Base-by-base conservation (phyloP, 495 filamentous ascomycete genomes). In the Annulohypoxylon stygium region DNA sequence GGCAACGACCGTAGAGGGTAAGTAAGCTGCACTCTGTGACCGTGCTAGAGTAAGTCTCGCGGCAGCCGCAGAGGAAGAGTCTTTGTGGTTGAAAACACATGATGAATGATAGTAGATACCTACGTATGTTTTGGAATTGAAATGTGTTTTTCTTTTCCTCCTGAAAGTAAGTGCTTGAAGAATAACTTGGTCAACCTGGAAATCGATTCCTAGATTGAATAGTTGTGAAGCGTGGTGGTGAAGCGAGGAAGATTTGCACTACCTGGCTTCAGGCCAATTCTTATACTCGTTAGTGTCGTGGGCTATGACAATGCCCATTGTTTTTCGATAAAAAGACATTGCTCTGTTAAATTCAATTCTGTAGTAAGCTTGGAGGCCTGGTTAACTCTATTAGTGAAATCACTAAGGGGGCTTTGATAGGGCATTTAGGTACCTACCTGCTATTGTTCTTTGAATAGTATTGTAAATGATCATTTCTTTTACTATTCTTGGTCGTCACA, bases 31-130 rank as follows among this genome's bases (percentile, higher is more conserved):
- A 74, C 3, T 65, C 4, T n/a, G 63, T 63, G 36, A 74, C 23
- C 50, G 70, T 37, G 26, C 67, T 74, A 23, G 66, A 65, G 11
- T 66, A 74, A 37, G 58, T 39, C 12, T 26, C 6, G 23, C 71
- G 71, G 18, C 58, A 41, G 14, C 34, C 57, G 26, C 71, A 74
- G 51, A 18, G 14, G 58, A 48, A 74, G 18, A 67, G 57, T 0
- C 53, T 18, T 51, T 74, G 62, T 1, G 71, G 71, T 9, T 63
- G 67, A 34, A 50, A 69, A 33, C 71, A 74, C 71, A 74, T 74
- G 55, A 33, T 67, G 67, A 61, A 70, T 33, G 53, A 25, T 14
- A 20, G 30, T 14, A 20, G n/a, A 36, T 25, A 45, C 26, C 16
- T 30, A 30, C 30, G 26, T n/a, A 8, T 23, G 2, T 18, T 5